phyloP scores from a whole-genome alignment of 768 basidiomycete genomes.

The Infundibulicybe gibba region DNA sequence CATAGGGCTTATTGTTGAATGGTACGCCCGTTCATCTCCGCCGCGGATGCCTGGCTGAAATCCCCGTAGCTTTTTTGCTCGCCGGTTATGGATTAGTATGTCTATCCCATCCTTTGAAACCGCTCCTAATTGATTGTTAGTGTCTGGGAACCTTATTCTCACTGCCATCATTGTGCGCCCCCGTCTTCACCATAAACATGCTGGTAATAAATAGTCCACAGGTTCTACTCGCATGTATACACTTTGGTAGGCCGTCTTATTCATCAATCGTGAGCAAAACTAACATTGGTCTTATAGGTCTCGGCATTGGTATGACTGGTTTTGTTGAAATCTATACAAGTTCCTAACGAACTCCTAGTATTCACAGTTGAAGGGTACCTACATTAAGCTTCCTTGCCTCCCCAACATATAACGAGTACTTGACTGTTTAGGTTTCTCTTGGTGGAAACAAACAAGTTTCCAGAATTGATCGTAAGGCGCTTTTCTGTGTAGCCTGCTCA shows the following conservation, averaged over 20 bases:
- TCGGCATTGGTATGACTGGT: constrained; percentile 34
- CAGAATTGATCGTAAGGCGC: constrained; percentile 29
- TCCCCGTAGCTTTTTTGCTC: constrained; percentile 44
- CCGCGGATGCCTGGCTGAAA: neutral
- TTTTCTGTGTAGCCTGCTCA: neutral
- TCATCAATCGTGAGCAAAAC: neutral
- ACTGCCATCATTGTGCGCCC: constrained; percentile 38
- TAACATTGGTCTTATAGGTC: constrained; percentile 18
- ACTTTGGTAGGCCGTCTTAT: constrained; percentile 32
- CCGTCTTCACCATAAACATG: neutral
- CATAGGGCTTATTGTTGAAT: constrained; percentile 47
- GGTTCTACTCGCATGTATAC: constrained; percentile 36
- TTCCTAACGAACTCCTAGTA: constrained; percentile 22
- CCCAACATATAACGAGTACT: constrained; percentile 2
- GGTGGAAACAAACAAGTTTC: constrained; percentile 26
- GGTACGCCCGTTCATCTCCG: constrained; percentile 21
- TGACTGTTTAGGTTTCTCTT: constrained; percentile 25
- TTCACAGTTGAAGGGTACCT: constrained; percentile 43
- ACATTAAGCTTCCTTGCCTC: neutral
- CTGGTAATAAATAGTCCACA: constrained; percentile 9
- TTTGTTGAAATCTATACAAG: neutral
- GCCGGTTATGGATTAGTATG: constrained; percentile 45
- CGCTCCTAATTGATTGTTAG: constrained; percentile 18
- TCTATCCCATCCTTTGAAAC: neutral
- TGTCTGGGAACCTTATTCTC: constrained; percentile 38